Evolutionary conservation across 2,329 filamentous ascomycete species (phyloP).

Genomic region (Diaporthe ampelina): DNA sequence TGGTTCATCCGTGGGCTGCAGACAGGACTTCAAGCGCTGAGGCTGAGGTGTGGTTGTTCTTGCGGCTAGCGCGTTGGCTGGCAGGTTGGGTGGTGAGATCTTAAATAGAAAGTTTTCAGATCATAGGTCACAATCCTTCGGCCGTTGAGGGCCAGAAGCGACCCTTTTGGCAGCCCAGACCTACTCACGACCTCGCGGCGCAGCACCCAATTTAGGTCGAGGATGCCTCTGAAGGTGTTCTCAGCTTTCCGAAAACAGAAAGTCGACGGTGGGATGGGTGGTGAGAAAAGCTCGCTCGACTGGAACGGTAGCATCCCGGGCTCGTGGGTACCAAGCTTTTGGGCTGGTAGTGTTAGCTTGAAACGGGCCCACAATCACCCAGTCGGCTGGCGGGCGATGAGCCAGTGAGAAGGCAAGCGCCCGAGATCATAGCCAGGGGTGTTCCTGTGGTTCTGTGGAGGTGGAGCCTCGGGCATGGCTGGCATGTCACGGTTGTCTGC

Average conservation of each 20-base stretch:
- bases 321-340: conserved; percentile 32
- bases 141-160: not conserved
- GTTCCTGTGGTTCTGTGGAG: not conserved
- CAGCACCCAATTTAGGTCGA: not conserved
- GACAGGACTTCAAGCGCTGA: conserved; percentile 11
- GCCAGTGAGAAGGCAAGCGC: conserved; percentile 21
- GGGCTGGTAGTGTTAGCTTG: conserved; percentile 11
- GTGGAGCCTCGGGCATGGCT: conserved; percentile 10
- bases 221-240: not conserved
- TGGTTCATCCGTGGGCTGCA: conserved; percentile 29
- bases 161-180: not conserved
- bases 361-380: conserved; percentile 13
- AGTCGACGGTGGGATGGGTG: conserved; percentile 5
- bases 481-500: conserved; percentile 6
- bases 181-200: conserved; percentile 6
- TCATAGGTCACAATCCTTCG: conserved; percentile 1
- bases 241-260: conserved; percentile 20
- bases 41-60: conserved; percentile 16
- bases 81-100: conserved; percentile 11
- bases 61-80: conserved; percentile 2
- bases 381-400: not conserved
- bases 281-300: not conserved
- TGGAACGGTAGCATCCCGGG: conserved; percentile 30
- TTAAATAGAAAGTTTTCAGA: conserved; percentile 18
- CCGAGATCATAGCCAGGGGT: conserved; percentile 5